Evolutionary conservation across 371 early-diverging fungal genomes (phyloP).

Genomic region (Haplosporangium sp.): DNA sequence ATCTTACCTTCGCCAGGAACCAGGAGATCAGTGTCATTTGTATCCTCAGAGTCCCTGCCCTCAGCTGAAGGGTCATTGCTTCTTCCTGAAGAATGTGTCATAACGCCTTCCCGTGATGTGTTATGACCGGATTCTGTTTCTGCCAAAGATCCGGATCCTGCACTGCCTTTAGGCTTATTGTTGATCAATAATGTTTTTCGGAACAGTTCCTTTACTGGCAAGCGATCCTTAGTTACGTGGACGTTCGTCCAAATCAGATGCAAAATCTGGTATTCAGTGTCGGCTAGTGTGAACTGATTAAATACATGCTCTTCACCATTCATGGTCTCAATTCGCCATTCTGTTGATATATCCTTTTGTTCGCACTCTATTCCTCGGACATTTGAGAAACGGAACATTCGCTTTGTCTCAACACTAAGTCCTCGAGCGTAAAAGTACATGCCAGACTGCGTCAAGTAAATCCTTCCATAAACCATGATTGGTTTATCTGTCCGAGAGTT

Average conservation of each 20-base stretch:
- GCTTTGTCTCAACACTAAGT: constrained; percentile 50
- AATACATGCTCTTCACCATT: constrained; percentile 46
- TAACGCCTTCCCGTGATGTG: constrained; percentile 31
- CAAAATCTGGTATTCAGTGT: constrained; percentile 51
- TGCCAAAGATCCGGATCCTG: constrained; percentile 53
- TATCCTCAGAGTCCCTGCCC: background rate
- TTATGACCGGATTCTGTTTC: constrained; percentile 47
- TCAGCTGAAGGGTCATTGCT: background rate
- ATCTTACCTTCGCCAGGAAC: constrained; percentile 35
- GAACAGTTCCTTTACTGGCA: constrained; percentile 48
- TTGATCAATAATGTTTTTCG: constrained; percentile 34
- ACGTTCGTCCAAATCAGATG: constrained; percentile 55
- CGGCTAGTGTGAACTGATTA: constrained; percentile 43
- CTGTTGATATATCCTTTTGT: constrained; percentile 54
- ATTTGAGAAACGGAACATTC: constrained; percentile 52
- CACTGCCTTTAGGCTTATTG: constrained; percentile 48
- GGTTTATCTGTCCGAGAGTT: constrained; percentile 39
- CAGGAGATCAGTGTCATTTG: constrained; percentile 18
- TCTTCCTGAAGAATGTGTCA: constrained; percentile 9
- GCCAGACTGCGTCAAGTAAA: constrained; percentile 50
- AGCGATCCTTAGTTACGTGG: constrained; percentile 32
- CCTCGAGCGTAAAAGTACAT: constrained; percentile 56
- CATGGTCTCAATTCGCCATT: constrained; percentile 54
- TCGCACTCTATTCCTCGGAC: constrained; percentile 55
- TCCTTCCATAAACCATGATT: constrained; percentile 45